phyloP scores from a whole-genome alignment of 2,329 filamentous ascomycete genomes.

The Alternaria rosae region DNA sequence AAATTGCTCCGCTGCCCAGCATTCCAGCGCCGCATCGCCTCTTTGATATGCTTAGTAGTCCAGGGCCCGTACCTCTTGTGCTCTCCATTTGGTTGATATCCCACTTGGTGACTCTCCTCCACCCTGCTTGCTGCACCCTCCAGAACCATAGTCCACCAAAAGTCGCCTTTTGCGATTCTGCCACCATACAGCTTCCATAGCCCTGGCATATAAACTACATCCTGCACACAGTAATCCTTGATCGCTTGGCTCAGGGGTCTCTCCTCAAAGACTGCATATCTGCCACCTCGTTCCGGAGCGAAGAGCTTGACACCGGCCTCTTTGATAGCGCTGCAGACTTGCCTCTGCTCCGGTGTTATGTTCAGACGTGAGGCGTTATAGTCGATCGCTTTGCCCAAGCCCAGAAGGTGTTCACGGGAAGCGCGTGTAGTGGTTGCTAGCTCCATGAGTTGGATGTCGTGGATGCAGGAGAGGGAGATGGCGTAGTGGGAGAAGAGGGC shows the following conservation, averaged over 20 bases:
- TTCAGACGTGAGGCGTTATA: not conserved
- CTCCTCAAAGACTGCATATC: not conserved
- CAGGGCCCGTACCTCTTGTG: not conserved
- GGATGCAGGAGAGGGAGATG: conserved; percentile 13
- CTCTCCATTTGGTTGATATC: not conserved
- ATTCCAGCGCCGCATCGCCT: not conserved
- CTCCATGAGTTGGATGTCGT: conserved; percentile 36
- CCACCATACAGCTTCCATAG: not conserved
- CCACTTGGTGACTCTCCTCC: not conserved
- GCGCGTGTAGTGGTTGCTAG: conserved; percentile 7
- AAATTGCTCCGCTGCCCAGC: not conserved
- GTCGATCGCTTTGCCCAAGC: not conserved
- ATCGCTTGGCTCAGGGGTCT: not conserved
- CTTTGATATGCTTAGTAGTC: not conserved
- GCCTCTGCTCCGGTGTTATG: not conserved
- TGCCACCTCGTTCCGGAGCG: not conserved
- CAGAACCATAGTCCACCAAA: not conserved
- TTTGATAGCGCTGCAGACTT: not conserved
- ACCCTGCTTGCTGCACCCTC: not conserved
- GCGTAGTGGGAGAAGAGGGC: conserved; percentile 29
- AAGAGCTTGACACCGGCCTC: not conserved
- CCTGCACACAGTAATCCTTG: not conserved
- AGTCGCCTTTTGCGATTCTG: not conserved
- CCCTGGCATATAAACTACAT: not conserved
- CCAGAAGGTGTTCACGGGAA: not conserved